These are phyloP conservation scores for Cornus kousa DNA, from an alignment of 148 eudicot species.

Conservation along the genomic window DNA sequence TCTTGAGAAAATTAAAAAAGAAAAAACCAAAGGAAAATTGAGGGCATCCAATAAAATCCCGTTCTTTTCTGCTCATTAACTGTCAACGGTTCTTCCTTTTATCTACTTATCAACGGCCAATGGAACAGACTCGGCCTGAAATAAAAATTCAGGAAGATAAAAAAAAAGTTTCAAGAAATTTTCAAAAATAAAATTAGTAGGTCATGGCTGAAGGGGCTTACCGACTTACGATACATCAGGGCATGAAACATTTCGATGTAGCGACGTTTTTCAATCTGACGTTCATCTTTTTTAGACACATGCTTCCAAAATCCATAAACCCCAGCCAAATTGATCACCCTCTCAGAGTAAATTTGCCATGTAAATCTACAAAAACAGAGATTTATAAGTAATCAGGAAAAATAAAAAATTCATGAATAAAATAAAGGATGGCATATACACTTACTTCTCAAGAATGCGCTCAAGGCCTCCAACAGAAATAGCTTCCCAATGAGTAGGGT, in stretches of 20 bases:
- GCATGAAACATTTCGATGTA: constrained; percentile 36
- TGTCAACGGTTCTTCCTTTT: too few relatives aligned
- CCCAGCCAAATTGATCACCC: constrained; percentile 28
- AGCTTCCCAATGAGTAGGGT: constrained; percentile 25
- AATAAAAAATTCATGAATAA: not conserved
- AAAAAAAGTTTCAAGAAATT: too few relatives aligned
- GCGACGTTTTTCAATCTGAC: constrained; percentile 11
- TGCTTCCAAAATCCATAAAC: constrained; percentile 36
- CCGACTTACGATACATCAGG: constrained; percentile 23
- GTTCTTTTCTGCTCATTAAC: too few relatives aligned
- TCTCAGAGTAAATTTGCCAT: constrained; percentile 36
- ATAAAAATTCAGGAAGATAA: not conserved
- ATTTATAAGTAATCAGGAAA: too few relatives aligned
- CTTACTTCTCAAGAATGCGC: constrained; percentile 29
- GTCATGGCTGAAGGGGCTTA: not conserved
- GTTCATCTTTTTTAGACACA: constrained; percentile 22
- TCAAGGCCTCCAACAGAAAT: constrained; percentile 25
- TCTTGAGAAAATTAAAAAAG: too few relatives aligned
- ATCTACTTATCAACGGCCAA: not conserved
- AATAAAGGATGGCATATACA: not conserved
- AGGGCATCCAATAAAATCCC: too few relatives aligned
- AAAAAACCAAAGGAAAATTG: too few relatives aligned
- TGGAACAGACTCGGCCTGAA: constrained; percentile 13
- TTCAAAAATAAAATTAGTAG: too few relatives aligned
- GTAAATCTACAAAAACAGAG: constrained; percentile 17